Conservation (phyloP, 106 monocot genomes). For the Allium sativum region DNA sequence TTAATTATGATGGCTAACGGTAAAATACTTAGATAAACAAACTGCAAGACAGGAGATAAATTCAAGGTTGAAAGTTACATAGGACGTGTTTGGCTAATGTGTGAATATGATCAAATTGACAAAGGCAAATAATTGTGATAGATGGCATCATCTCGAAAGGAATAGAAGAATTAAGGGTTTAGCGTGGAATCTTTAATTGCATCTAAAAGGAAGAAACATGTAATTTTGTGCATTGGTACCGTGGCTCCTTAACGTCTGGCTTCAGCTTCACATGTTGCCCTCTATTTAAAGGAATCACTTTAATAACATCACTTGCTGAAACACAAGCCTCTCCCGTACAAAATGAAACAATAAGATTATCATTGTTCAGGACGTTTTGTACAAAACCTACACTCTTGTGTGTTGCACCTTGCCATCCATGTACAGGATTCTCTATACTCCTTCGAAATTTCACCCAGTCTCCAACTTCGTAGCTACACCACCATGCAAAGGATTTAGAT, state of each 20-base stretch:
- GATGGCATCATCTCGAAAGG: neutral
- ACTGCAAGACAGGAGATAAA: too few relatives aligned
- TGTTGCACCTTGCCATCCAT: slow-evolving; percentile 89
- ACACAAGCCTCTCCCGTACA: slow-evolving; percentile 81
- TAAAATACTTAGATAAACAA: too few relatives aligned
- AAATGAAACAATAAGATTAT: slow-evolving; percentile 71
- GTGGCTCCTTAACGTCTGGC: slow-evolving; percentile 63
- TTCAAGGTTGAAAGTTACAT: too few relatives aligned
- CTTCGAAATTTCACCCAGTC: slow-evolving; percentile 93
- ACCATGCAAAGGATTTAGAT: neutral
- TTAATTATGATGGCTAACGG: too few relatives aligned
- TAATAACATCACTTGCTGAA: slow-evolving; percentile 58
- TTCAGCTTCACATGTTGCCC: slow-evolving; percentile 96
- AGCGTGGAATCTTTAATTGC: too few relatives aligned
- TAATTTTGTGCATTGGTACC: slow-evolving; percentile 23
- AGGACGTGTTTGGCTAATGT: too few relatives aligned
- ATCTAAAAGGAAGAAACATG: too few relatives aligned
- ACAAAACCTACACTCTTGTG: slow-evolving; percentile 89
- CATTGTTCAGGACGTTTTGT: slow-evolving; percentile 37
- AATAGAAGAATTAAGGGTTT: neutral
- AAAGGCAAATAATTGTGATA: neutral
- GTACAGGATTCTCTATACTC: slow-evolving; percentile 43
- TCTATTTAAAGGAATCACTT: slow-evolving; percentile 87
- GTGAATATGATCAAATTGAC: too few relatives aligned
- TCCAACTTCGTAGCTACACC: slow-evolving; percentile 69